phyloP scores from a whole-genome alignment of 2,329 filamentous ascomycete genomes.

The Didymella pinodella region DNA sequence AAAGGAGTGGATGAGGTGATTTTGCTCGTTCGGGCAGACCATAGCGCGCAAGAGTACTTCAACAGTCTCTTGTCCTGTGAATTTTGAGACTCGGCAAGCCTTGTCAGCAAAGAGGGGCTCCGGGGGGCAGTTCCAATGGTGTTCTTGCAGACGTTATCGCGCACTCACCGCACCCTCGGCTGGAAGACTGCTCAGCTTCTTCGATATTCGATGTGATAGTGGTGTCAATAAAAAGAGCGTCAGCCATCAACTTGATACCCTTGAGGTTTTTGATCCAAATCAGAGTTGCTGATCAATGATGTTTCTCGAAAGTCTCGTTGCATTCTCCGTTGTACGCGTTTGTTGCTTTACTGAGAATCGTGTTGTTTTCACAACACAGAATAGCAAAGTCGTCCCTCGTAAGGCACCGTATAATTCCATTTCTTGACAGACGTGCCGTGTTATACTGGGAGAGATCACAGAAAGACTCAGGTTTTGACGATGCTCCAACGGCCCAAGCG shows the following conservation, averaged over 20 bases:
- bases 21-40: background rate
- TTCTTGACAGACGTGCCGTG: background rate
- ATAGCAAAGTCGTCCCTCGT: background rate
- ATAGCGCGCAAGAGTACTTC: background rate
- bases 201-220: background rate
- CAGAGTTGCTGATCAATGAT: background rate
- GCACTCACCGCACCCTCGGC: background rate
- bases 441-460: background rate
- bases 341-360: background rate
- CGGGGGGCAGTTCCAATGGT: background rate
- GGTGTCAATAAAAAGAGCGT: background rate
- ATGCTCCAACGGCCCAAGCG: background rate
- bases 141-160: background rate
- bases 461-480: background rate
- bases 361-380: background rate
- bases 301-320: background rate
- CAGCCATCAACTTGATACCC: background rate
- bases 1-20: background rate
- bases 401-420: no score
- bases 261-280: background rate
- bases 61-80: background rate
- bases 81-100: background rate
- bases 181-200: background rate
- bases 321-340: background rate
- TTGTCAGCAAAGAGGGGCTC: background rate